A percentile compares a stretch with the other conserved stretches of the same genome.
phyloP scores from a whole-genome alignment of 768 basidiomycete genomes.

The Serendipita vermifera region DNA sequence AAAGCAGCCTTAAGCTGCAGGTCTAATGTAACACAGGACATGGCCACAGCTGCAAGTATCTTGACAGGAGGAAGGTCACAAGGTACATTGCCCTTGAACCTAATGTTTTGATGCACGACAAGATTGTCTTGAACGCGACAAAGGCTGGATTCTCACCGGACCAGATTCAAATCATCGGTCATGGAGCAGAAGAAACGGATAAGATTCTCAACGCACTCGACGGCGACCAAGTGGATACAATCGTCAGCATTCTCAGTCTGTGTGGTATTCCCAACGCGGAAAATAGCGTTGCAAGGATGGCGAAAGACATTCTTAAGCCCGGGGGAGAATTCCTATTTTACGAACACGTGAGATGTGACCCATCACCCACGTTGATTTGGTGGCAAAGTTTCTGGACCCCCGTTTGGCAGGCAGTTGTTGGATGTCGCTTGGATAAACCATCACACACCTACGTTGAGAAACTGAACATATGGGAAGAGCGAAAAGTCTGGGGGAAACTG shows the following conservation, averaged over 20 bases:
- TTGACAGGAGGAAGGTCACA: conserved; percentile 40
- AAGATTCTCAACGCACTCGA: not conserved
- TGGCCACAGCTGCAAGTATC: conserved; percentile 51
- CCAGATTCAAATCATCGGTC: conserved; percentile 46
- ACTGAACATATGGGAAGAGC: conserved; percentile 35
- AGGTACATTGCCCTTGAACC: conserved; percentile 65
- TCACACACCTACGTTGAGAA: conserved; percentile 16
- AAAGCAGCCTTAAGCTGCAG: not conserved
- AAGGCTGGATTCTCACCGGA: conserved; percentile 42
- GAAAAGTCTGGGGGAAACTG: conserved; percentile 35
- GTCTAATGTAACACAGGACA: conserved; percentile 30
- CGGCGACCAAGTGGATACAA: conserved; percentile 36
- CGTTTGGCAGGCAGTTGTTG: conserved; percentile 48
- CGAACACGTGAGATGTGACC: conserved; percentile 46
- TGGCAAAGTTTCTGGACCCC: conserved; percentile 70
- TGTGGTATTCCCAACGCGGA: conserved; percentile 51
- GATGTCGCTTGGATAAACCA: conserved; percentile 42
- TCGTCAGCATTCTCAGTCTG: conserved; percentile 52
- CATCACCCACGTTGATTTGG: conserved; percentile 23
- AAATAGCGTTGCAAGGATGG: conserved; percentile 33
- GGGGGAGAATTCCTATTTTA: conserved; percentile 54
- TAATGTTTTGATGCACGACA: conserved; percentile 47
- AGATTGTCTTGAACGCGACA: conserved; percentile 38
- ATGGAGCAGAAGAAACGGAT: conserved; percentile 39
- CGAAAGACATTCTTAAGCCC: conserved; percentile 41